Percentiles rank a stretch among this genome's conserved stretches.
Conservation (phyloP, 2,329 filamentous ascomycete species). For the Venturia asperata region DNA sequence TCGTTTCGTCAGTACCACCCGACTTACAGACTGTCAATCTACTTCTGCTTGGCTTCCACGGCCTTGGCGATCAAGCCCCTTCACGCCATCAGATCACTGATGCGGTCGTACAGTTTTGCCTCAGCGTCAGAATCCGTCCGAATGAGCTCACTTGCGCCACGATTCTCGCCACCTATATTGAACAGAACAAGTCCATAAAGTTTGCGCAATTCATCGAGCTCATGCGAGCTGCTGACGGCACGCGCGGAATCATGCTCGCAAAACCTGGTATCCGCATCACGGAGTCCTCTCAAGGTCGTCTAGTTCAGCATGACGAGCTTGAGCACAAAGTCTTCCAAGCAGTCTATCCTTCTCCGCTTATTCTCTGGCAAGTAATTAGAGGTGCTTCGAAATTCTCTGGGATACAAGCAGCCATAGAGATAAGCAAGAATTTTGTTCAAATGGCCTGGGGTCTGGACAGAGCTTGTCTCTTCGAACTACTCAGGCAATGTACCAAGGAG, state of each 20-base stretch:
- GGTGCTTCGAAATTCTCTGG: constrained; percentile 17
- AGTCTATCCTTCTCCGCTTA: constrained; percentile 14
- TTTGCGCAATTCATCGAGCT: constrained; percentile 36
- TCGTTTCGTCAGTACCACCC: constrained; percentile 54
- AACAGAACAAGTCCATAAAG: constrained; percentile 25
- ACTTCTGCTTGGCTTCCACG: constrained; percentile 58
- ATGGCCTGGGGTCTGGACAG: constrained; percentile 18
- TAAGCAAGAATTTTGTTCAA: constrained; percentile 11
- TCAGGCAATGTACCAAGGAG: neutral
- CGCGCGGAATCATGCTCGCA: constrained; percentile 36
- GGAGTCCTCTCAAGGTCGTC: constrained; percentile 23
- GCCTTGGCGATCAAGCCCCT: neutral
- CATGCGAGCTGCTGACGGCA: constrained; percentile 35
- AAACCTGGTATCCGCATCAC: constrained; percentile 33
- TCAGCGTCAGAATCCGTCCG: constrained; percentile 34
- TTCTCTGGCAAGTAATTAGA: constrained; percentile 11
- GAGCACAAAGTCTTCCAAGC: constrained; percentile 14
- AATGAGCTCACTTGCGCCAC: constrained; percentile 40
- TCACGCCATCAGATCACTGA: constrained; percentile 17
- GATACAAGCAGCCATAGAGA: constrained; percentile 13
- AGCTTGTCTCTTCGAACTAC: constrained; percentile 1
- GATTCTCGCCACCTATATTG: constrained; percentile 36
- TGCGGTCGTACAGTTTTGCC: constrained; percentile 29
- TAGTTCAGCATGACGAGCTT: constrained; percentile 19
- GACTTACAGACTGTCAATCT: constrained; percentile 64